Evolutionary conservation across 2,329 filamentous ascomycete genomes (phyloP).

Genomic region (Neocatenulostroma microsporum): DNA sequence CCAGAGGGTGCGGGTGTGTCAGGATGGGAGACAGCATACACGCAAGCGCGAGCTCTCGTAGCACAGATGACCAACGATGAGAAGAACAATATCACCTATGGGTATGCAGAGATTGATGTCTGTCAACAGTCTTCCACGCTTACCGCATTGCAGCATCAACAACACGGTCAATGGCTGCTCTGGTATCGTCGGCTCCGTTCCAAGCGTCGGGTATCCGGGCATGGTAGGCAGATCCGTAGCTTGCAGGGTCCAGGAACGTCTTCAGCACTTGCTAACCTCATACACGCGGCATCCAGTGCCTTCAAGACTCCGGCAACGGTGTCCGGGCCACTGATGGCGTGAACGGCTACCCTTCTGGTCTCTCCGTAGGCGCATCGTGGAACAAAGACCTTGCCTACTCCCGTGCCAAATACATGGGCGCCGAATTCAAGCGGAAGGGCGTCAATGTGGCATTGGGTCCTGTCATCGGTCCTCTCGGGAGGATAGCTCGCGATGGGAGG

Average conservation of each 20-base stretch:
- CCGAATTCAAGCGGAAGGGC: conserved; percentile 27
- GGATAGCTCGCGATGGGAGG: conserved; percentile 22
- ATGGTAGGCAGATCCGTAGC: too few species aligned
- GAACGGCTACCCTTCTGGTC: conserved; percentile 31
- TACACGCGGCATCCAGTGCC: too few species aligned
- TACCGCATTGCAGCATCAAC: too few species aligned
- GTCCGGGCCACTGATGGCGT: conserved; percentile 26
- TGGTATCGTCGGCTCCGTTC: conserved; percentile 29
- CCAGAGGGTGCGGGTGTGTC: conserved; percentile 18
- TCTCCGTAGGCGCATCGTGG: conserved; percentile 34
- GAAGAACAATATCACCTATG: too few species aligned
- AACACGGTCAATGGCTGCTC: conserved; percentile 31
- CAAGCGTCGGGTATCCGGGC: conserved; percentile 32
- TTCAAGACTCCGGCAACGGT: conserved; percentile 33
- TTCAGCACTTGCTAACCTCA: too few species aligned
- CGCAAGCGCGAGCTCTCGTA: conserved; percentile 33
- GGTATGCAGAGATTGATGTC: conserved; percentile 34
- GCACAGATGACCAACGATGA: conserved; percentile 33
- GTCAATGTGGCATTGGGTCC: conserved; percentile 26
- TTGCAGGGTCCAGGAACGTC: too few species aligned
- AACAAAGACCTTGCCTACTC: conserved; percentile 28
- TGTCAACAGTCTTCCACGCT: conserved; percentile 13
- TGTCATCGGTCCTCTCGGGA: conserved; percentile 25
- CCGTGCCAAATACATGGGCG: conserved; percentile 27
- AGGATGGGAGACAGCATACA: conserved; percentile 29